Conservation (phyloP, 108 stramenopile species). For the Cyclostephanos invisitatus region DNA sequence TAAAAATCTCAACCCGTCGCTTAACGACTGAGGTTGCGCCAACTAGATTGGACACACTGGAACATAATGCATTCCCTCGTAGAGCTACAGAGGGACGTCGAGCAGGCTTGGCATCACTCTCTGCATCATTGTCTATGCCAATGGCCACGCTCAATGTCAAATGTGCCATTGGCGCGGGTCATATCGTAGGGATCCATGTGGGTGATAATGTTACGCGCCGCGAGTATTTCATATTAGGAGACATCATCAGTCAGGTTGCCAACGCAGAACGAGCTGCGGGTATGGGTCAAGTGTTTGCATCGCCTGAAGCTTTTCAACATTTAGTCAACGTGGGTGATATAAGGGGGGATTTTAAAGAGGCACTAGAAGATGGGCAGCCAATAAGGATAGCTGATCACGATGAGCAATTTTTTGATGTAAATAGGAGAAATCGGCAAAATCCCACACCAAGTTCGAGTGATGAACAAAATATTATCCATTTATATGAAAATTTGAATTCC, state of each 20-base stretch:
- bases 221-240: conserved; percentile 46
- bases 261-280: conserved; percentile 43
- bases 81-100: neutral
- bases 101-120: neutral
- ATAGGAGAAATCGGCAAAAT: conserved; percentile 14
- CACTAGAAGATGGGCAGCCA: conserved; percentile 13
- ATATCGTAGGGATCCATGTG: conserved; percentile 57
- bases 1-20: conserved; percentile 12
- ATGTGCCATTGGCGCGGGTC: conserved; percentile 59
- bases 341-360: conserved; percentile 14
- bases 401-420: conserved; percentile 27
- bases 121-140: neutral
- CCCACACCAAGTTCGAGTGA: conserved; percentile 19
- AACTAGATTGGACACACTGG: neutral
- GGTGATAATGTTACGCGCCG: conserved; percentile 47
- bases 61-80: neutral
- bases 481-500: conserved; percentile 45
- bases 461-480: conserved; percentile 20
- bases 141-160: conserved; percentile 62
- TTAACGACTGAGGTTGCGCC: neutral
- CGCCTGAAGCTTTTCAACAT: conserved; percentile 35
- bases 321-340: conserved; percentile 14
- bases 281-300: conserved; percentile 50
- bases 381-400: conserved; percentile 22
- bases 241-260: conserved; percentile 50